Evolutionary conservation across 2,329 filamentous ascomycete genomes (phyloP).

Genomic region (Nannizziopsis barbatae): DNA sequence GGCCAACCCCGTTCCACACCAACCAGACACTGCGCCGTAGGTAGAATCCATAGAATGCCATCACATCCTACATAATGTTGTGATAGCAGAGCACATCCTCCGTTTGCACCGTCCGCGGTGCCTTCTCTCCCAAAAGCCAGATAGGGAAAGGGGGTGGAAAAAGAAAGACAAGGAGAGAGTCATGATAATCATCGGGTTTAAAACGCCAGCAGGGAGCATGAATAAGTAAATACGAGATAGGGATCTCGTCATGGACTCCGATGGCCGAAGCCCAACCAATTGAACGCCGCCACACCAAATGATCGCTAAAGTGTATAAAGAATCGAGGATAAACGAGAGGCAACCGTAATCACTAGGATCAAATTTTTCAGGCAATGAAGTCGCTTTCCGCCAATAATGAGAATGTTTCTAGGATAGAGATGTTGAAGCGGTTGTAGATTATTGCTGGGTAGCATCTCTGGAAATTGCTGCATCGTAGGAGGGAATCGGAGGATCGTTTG

Average conservation of each 20-base stretch:
- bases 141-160: no score
- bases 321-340: not conserved
- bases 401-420: no score
- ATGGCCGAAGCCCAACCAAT: not conserved
- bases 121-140: not conserved
- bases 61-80: no score
- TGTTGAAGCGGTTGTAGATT: not conserved
- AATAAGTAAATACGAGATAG: not conserved
- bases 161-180: not conserved
- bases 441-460: conserved; percentile 11
- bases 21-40: not conserved
- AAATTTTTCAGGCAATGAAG: no score
- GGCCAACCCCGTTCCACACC: not conserved
- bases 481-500: conserved; percentile 59
- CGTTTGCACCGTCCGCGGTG: not conserved
- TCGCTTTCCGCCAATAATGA: no score
- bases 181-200: conserved; percentile 4
- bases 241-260: not conserved
- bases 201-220: not conserved
- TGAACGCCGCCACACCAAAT: conserved; percentile 8
- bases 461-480: conserved; percentile 67
- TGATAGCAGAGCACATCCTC: no score
- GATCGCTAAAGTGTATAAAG: conserved; percentile 7
- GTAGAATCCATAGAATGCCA: no score
- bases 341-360: not conserved